Evolutionary conservation across 225 moss, liverwort and hornwort species (phyloP).

Genomic region (Lunularia cruciata): DNA sequence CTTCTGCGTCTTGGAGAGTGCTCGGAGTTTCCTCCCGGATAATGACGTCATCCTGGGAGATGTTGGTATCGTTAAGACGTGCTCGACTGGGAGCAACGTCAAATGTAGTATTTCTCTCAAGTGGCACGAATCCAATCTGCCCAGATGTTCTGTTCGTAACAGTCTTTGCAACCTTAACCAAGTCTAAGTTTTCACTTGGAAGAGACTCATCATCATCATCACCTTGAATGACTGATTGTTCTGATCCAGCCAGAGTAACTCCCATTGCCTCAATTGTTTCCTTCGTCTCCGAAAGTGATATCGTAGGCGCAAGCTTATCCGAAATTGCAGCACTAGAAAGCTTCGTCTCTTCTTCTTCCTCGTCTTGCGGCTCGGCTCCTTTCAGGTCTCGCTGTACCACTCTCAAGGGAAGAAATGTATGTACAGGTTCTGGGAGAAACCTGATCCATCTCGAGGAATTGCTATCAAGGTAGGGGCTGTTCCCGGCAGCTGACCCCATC

Average conservation of each 20-base stretch:
- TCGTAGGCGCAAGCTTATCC: not conserved
- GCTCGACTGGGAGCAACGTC: no score
- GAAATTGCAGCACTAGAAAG: not conserved
- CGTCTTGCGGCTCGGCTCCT: not conserved
- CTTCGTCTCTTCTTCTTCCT: not conserved
- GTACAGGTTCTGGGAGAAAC: not conserved
- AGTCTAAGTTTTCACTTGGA: no score
- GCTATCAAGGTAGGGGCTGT: not conserved
- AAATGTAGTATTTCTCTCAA: no score
- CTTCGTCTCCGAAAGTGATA: not conserved
- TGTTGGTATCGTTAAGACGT: no score
- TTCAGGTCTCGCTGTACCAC: no score
- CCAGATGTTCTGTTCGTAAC: no score
- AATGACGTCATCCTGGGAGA: no score
- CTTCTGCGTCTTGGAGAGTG: no score
- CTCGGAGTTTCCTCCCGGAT: no score
- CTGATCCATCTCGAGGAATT: not conserved
- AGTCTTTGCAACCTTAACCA: no score
- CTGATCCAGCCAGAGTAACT: slow-evolving; percentile 1
- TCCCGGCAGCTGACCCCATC: not conserved
- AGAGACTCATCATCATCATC: no score
- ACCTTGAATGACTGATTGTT: not conserved
- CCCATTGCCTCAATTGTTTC: not conserved
- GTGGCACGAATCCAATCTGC: no score
- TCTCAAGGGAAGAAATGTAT: not conserved